Base-by-base conservation (phyloP, 169 alveolate genomes). In the Plasmodium blacklocki region DNA sequence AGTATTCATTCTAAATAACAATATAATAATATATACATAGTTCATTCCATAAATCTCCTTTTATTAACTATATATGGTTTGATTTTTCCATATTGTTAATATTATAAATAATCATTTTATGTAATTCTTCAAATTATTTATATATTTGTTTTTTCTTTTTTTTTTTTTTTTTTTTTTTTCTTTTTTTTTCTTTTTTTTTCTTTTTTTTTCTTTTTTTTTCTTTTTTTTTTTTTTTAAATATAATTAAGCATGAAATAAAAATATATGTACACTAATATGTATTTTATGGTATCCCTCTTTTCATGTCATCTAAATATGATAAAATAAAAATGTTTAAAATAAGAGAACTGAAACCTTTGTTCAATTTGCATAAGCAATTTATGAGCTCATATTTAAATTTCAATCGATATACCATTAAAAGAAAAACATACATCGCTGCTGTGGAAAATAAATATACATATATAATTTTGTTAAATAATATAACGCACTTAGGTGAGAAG, bases 361-460 rank as follows among this genome's bases (percentile, higher is more conserved):
- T 66, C 5, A 64, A 47, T 70, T 70, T 23, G 9, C 75, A 66
- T 18, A 64, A 71, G 68, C 21, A 43, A 3, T 70, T 52, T 23
- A 78, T 78, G 89, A 78, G 89, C 21, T 66, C 89, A 2, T 78
- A 78, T 71, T 71, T 78, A 78, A 78, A 78, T 52, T 78, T 64
- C 67, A 78, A 78, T 58, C 50, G 67, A 26, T 78, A 78, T 62
- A 78, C 89, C 6, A 52, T 78, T 64, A 78, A 78, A 59, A 78
- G 89, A 49, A 78, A 78, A 78, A 78, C 89, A 45, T 78, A 78
- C 60, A 45, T 78, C 50, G 89, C 89, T 47, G 66, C 89, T 21
- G 89, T 78, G 2, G 89, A 78, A 50, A 78, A 52, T 78, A 78
- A 78, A 32, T 78, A 78, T 56, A 78, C 89, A 9, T 45, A 78